Base-by-base conservation (phyloP, 306 rosid genomes). In the Medicago ruthenica region DNA sequence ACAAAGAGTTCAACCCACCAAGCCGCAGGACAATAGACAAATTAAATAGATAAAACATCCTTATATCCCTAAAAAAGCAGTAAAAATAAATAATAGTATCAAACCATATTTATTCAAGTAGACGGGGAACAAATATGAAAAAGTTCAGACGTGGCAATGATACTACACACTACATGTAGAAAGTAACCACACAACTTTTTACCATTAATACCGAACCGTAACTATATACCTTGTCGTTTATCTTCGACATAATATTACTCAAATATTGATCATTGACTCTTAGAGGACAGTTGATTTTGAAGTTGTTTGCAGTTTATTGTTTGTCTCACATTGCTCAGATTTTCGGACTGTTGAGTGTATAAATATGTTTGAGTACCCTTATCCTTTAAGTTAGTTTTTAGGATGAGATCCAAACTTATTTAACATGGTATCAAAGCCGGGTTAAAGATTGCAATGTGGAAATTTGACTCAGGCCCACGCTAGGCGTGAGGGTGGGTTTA, bases 1-100 rank as follows among this genome's bases (percentile, higher is more conserved):
- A 69, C 80, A 95, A 27, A 9, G 98, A 90, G 81, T 95, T 95
- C 67, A 95, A 62, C 20, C 98, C 98, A 27, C 98, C 98, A 64
- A 90, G 92, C 98, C 92, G 89, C 82, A 86, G 20, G 48, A 64
- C 34, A 48, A 71, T n/a, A 42, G 13, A 42, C 8, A 4, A 51
- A 74, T 24, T 17, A 10, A 44, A 31, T 34, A 34, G 7, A 21
- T 41, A 62, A 24, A 72, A 44, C 7, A 47, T 60, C 31, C 61
- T 41, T 5, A 58, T 18, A 55, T 50, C 60, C 55, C 22, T 44
- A 48, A 40, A 31, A 2, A 22, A 0, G 47, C 40, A 72, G 16
- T 24, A 60, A 8, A 62, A 71, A 36, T 4, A 1, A 24, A 24
- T 3, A 1, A 24, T 24, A 24, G 3, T 24, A 24, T 54, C n/a